These are phyloP conservation scores for Monsonia emarginata DNA, from an alignment of 441 rosid genomes.

Conservation along the genomic window DNA sequence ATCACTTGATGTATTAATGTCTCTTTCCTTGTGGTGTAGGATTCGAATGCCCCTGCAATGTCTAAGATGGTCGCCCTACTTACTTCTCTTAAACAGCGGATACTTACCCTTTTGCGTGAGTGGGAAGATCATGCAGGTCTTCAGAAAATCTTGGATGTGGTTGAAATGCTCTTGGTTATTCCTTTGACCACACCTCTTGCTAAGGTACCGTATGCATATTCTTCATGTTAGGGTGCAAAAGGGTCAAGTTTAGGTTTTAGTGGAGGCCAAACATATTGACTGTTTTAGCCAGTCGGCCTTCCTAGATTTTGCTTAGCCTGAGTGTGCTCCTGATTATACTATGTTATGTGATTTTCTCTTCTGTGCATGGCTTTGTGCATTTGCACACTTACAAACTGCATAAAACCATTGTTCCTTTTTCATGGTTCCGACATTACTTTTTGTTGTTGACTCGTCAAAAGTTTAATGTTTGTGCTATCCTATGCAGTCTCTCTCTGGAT, in stretches of 20 bases:
- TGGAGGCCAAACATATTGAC: not conserved
- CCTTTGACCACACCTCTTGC: constrained; percentile 73
- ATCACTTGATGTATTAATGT: constrained; percentile 9
- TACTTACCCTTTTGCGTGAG: constrained; percentile 41
- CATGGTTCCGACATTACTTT: not conserved
- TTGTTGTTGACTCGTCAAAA: not conserved
- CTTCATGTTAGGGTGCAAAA: constrained; percentile 13
- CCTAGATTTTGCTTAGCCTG: not conserved
- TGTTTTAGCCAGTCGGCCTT: not conserved
- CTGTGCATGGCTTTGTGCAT: not conserved
- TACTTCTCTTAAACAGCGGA: constrained; percentile 31
- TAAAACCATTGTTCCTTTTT: not conserved
- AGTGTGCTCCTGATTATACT: not conserved
- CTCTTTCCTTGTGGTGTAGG: constrained; percentile 31
- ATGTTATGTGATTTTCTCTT: not conserved
- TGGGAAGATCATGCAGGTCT: constrained; percentile 86
- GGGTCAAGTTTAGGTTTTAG: not conserved
- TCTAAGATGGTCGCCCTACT: constrained; percentile 70
- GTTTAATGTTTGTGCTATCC: constrained; percentile 19
- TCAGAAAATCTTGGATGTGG: constrained; percentile 55
- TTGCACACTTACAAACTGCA: not conserved
- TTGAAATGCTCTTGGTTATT: constrained; percentile 61
- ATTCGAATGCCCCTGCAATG: constrained; percentile 60
- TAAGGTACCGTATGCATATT: constrained; percentile 45
- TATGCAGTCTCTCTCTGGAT: constrained; percentile 68